Base-by-base conservation (phyloP, 495 filamentous ascomycete species). In the Penicillium riverlandense region DNA sequence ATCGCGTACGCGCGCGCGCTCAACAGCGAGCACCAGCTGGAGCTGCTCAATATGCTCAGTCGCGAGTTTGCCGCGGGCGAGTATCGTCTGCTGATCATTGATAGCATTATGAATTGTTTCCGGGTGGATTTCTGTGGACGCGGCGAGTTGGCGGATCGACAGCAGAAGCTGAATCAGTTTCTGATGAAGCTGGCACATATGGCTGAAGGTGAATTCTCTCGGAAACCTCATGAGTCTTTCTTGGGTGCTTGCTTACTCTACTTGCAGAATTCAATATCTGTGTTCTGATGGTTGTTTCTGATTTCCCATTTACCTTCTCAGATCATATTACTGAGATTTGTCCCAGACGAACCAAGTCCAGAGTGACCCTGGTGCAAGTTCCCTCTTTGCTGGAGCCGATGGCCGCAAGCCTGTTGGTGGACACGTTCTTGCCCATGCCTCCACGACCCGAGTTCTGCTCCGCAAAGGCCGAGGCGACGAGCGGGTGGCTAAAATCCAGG, bases 51-150 rank as follows among this genome's bases (percentile, higher is more conserved):
- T 57, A 71, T 72, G 11, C 74, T 90, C 11, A 75, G 77, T 40
- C 70, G 73, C 43, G 77, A 77, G 52, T 87, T 90, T 66, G 75
- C 77, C 16, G 77, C 67, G 1, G 82, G 82, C 27, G 75, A 85
- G 46, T 90, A 84, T 59, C 75, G 84, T 16, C 74, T 90, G 37
- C 70, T 90, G 22, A 72, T 90, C 46, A 79, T 90, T 53, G 85
- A 90, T 58, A 86, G 82, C 58, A 84, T 89, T 52, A 87, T 88
- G 78, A 80, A 83, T 38, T 83, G 82, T 45, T 90, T 86, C 54
- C 75, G 85, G 11, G 83, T 85, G 16, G 85, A 89, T 57, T 90
- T 78, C 52, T 74, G 71, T 61, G 85, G 85, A 13, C 80, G 85
- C 47, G 85, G 83, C 14, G 85, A 90, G 55, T 72, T 89, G 43